Evolutionary conservation across 2,329 filamentous ascomycete species (phyloP).

Genomic region (Blastomyces gilchristii): DNA sequence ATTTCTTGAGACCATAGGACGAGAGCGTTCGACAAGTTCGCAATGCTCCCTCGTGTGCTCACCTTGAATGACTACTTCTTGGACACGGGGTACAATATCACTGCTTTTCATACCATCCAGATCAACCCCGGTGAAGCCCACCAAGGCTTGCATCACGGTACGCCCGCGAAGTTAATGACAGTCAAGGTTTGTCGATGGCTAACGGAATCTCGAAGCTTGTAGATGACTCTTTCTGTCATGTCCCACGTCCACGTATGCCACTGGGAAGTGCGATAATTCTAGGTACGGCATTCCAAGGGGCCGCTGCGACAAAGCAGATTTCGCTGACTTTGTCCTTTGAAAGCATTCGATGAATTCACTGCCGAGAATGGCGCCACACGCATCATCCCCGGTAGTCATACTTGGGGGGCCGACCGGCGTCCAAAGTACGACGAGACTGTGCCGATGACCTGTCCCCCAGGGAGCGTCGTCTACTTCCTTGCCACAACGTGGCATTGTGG

Average conservation of each 20-base stretch:
- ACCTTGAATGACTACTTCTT: conserved; percentile 35
- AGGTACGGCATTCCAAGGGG: conserved; percentile 15
- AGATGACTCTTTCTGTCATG: conserved; percentile 24
- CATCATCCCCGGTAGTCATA: conserved; percentile 29
- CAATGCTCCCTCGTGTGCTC: conserved; percentile 26
- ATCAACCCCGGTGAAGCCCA: conserved; percentile 32
- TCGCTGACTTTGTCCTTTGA: conserved; percentile 12
- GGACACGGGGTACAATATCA: conserved; percentile 29
- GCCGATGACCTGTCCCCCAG: conserved; percentile 28
- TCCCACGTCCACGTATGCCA: conserved; percentile 28
- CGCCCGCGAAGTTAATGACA: neutral
- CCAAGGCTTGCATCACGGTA: conserved; percentile 31
- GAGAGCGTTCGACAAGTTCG: conserved; percentile 31
- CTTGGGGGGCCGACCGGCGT: conserved; percentile 23
- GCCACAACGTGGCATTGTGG: conserved; percentile 33
- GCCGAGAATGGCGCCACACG: conserved; percentile 28
- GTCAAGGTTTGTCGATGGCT: neutral
- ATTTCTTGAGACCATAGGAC: conserved; percentile 15
- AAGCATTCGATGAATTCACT: conserved; percentile 27
- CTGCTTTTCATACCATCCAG: conserved; percentile 30
- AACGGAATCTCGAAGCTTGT: neutral
- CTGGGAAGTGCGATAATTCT: conserved; percentile 27
- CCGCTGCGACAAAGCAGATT: neutral
- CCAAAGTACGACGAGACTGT: conserved; percentile 22
- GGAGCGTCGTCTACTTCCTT: conserved; percentile 30